Percentiles rank a stretch among this genome's conserved stretches.
These are phyloP conservation scores for Parafenestella ontariensis DNA, from an alignment of 2,329 filamentous ascomycete genomes.

Conservation along the genomic window DNA sequence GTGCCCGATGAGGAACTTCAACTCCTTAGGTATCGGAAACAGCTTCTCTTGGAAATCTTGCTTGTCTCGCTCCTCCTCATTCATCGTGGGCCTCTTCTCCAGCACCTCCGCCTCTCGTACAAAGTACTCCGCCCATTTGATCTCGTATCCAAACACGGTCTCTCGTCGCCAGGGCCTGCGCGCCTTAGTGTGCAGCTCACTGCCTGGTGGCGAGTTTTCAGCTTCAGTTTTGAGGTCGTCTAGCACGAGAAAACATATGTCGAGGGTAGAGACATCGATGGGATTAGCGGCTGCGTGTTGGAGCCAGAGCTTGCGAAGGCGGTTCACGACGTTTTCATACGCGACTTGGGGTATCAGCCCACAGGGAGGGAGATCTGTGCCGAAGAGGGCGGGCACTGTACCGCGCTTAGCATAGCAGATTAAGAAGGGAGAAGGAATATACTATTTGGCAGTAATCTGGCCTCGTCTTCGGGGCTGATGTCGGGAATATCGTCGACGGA, in stretches of 20 bases:
- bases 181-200: slow-evolving; percentile 1
- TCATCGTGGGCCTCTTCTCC: slow-evolving; percentile 9
- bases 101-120: slow-evolving; percentile 24
- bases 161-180: slow-evolving; percentile 32
- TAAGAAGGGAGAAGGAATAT: slow-evolving; percentile 1
- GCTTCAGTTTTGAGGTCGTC: slow-evolving; percentile 15
- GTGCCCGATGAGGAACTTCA: slow-evolving; percentile 7
- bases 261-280: not conserved
- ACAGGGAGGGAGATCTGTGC: slow-evolving; percentile 32
- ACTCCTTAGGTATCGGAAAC: slow-evolving; percentile 18
- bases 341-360: slow-evolving; percentile 28
- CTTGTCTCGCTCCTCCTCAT: slow-evolving; percentile 18
- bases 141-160: slow-evolving; percentile 27
- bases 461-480: slow-evolving; percentile 6
- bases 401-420: not conserved
- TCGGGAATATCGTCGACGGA: not conserved
- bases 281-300: not conserved
- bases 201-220: not conserved
- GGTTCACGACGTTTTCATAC: slow-evolving; percentile 28
- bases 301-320: slow-evolving; percentile 31
- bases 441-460: slow-evolving; percentile 20
- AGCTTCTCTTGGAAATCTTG: slow-evolving; percentile 10
- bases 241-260: slow-evolving; percentile 18
- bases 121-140: slow-evolving; percentile 36
- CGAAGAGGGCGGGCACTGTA: slow-evolving; percentile 35